These are phyloP conservation scores for Eutrema heterophyllum DNA, from an alignment of 345 rosid genomes.

Conservation along the genomic window DNA sequence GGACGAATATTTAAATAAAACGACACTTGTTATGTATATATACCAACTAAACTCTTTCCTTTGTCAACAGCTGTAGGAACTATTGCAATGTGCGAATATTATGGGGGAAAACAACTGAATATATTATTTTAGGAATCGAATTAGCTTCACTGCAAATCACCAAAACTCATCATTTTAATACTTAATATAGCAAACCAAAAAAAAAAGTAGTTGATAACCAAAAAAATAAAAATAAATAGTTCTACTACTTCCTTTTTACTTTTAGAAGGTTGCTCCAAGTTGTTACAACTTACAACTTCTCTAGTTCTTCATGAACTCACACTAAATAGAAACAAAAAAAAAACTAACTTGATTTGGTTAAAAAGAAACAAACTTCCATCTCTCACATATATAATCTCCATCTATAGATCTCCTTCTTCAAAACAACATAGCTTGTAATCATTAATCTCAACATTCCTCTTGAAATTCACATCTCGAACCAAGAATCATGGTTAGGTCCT, in stretches of 20 bases:
- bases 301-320: slow-evolving; percentile 12
- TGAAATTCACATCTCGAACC: slow-evolving; percentile 1
- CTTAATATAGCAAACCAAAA: slow-evolving; percentile 12
- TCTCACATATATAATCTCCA: slow-evolving; percentile 13
- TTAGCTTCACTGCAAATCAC: neutral
- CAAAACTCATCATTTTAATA: neutral
- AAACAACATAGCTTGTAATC: slow-evolving; percentile 13
- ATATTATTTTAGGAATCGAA: neutral
- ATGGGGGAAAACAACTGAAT: neutral
- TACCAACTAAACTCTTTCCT: too few species aligned
- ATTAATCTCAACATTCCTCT: slow-evolving; percentile 4
- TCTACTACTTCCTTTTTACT: slow-evolving; percentile 3
- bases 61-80: neutral
- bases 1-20: neutral
- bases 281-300: slow-evolving; percentile 25
- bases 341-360: too few species aligned
- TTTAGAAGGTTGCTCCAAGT: slow-evolving; percentile 20
- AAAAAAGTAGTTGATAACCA: neutral
- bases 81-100: neutral
- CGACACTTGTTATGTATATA: neutral
- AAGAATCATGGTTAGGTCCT: slow-evolving; percentile 27
- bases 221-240: neutral
- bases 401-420: neutral
- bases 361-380: too few species aligned
- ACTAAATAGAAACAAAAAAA: slow-evolving; percentile 26